Base-by-base conservation (phyloP, 2,329 filamentous ascomycete genomes). In the Penicillium sumatraense region DNA sequence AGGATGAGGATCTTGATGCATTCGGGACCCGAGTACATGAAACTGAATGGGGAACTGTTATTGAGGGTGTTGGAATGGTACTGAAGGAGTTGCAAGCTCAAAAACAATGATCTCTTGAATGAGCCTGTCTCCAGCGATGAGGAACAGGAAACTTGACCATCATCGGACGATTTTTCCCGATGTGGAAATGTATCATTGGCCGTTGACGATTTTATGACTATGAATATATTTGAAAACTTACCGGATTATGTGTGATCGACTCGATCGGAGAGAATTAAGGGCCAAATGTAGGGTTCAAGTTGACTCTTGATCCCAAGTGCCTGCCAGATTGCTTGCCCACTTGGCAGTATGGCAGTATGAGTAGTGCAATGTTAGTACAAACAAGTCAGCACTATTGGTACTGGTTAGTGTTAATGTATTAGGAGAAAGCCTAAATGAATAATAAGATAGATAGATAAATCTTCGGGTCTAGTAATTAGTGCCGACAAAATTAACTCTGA, bases 21-120 rank as follows among this genome's bases (percentile, higher is more conserved):
- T 80, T 96, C 24, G 83, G 91, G 74, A 78, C 84, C 66, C 86
- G 86, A 69, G 89, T 96, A 59, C 91, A 96, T 73, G 74, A 75
- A 18, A 80, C 86, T 26, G 93, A 96, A 78, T 91, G 93, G 78
- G 80, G 82, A 59, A 75, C 92, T 62, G 91, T 96, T 65, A 87
- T 96, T 24, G 84, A 90, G 66, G 92, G 90, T 2, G 87, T 76
- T 29, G 64, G 66, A 40, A 65, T 73, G 48, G 68, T 73, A 20
- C 67, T 75, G 27, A 58, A 68, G 41, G 68, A 74, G 49, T 59
- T 76, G 33, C 52, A 57, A 29, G 61, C 63, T 36, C 64, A 60
- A 20, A 66, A 63, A 38, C 52, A 62, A 54, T 27, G 36, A 24
- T 53, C 18, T 13, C 26, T 21, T 31, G 44, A 18, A 13, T 45